Base-by-base conservation (phyloP, 495 filamentous ascomycete species). In the Xylaria bambusicola region DNA sequence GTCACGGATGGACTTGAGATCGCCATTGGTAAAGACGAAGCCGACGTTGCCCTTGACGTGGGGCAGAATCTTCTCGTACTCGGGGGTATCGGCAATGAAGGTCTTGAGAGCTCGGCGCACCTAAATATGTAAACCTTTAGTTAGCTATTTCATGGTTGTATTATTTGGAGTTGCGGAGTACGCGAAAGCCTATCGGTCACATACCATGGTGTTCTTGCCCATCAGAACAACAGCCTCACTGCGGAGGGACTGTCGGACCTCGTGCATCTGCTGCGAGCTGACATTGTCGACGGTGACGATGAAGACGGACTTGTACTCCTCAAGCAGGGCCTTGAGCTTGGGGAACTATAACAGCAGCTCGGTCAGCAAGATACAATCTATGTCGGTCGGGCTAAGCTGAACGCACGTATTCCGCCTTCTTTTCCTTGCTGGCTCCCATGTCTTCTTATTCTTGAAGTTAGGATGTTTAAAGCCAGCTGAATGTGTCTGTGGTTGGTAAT, bases 261-360 rank as follows among this genome's bases (percentile, higher is more conserved):
- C 94, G 89, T 99, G 94, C 94, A 99, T 99, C 87, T 99, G 94
- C 87, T 99, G 94, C 56, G 94, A 99, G 76, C 87, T 89, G 80
- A 87, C 90, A 93, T 94, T 95, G 85, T 95, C 91, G 77, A 95
- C 89, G 69, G 84, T 84, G 75, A 97, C 93, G 74, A 99, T 92
- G 90, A 99, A 99, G 82, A 97, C 88, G 66, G 87, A 90, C 75
- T 84, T 84, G 87, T 96, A 97, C 71, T 89, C 85, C 80, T 96
- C 88, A 71, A 97, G 86, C 72, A 97, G 84, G 72, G 75, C 80
- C 87, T 97, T 96, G 71, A 98, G 89, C 88, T 97, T 97, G 77
- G 97, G 93, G 85, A 98, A 98, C 66, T 69, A 31, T 24, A 31
- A 24, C 27, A 36, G 41, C 45, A n/a, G 17, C 49, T n/a, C 7